Base-by-base conservation (phyloP, 1,139 yeast genomes). In the Pichia sp. region DNA sequence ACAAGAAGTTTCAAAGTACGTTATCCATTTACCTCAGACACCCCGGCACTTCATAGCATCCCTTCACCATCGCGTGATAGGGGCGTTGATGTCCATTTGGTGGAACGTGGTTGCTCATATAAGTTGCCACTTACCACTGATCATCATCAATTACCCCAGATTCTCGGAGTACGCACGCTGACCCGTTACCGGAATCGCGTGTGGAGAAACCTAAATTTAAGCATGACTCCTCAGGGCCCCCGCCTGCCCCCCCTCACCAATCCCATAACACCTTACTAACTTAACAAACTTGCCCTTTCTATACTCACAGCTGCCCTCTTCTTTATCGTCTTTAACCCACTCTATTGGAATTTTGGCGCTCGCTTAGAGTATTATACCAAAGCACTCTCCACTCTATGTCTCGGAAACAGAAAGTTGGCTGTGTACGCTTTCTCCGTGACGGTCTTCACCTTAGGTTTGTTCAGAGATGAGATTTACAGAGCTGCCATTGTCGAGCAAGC, bases 291-390 rank as follows among this genome's bases (percentile, higher is more conserved):
- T 12, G 11, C 23, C 23, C 19, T 16, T 18, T 22, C 12, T 27
- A 19, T 14, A 14, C 20, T 6, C 8, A 18, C 25, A 44, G 47
- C 46, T 10, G 38, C 84, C 2, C 50, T 75, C 32, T 66, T 61
- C 11, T 71, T 81, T 32, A 84, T 91, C 50, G 77, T 82, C 15
- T 88, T 91, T 72, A 91, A 91, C 57, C 98, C 98, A 13, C 73
- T 84, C 23, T 88, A 87, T 58, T 91, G 98, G 98, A 91, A 91
- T 59, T 70, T 82, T 39, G 94, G 76, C 21, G 98, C 98, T 9
- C 72, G 96, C 51, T 53, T 73, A 27, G 97, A 91, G 58, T 85
- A 85, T 66, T 74, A 74, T 41, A 75, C 84, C 22, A 81, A 82
- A 50, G 55, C 79, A 37, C 60, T 88, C 40, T 84, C 96, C 32